Evolutionary conservation across 495 filamentous ascomycete genomes (phyloP), one percentile per base, ranked within the genome.

Genomic region (Poronia punctata): DNA sequence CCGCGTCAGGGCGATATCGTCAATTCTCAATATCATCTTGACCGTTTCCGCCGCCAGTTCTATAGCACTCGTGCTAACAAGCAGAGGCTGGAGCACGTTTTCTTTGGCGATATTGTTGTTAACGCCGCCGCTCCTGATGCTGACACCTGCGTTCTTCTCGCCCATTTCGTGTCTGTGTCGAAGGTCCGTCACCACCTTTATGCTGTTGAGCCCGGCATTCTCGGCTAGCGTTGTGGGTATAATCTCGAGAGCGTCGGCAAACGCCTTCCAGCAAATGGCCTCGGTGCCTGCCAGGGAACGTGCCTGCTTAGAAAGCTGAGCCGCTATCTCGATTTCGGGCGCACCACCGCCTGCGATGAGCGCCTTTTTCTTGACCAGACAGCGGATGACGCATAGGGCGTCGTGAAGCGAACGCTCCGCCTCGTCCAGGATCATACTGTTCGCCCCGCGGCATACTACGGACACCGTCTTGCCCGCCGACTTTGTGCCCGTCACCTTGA

Each of bases 181-280:
- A 61, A 98, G 66, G 44, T 95, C 93, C 24, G 92, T 98, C n/a
- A 98, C 92, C 11, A 98, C 93, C 65, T 89, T 93, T 73, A 98
- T 97, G 55, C 82, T 86, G 71, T 96, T 97, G 40, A 98, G 73
- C 23, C 92, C 92, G 1, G 92, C 92, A 51, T 98, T 98, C 70
- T 98, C 92, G 2, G 92, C 92, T 30, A 98, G 76, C 2, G 92
- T 98, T 16, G 89, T 95, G 11, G 92, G 92, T 42, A 97, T 88
- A 6, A 98, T 86, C 68, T 98, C 92, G 74, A 98, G 83, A 19
- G 92, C 92, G 48, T 97, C 93, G 7, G 92, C 92, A 49, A 98
- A 98, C 7, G 88, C 90, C 62, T 95, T 95, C 84, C 85, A 98
- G 75, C 92, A 98, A 55, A 98, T 95, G 21, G 86, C 78, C 58